Evolutionary conservation across 2,329 filamentous ascomycete species (phyloP), one percentile per base, ranked within the genome.

Genomic region (Teratosphaeria viscida): DNA sequence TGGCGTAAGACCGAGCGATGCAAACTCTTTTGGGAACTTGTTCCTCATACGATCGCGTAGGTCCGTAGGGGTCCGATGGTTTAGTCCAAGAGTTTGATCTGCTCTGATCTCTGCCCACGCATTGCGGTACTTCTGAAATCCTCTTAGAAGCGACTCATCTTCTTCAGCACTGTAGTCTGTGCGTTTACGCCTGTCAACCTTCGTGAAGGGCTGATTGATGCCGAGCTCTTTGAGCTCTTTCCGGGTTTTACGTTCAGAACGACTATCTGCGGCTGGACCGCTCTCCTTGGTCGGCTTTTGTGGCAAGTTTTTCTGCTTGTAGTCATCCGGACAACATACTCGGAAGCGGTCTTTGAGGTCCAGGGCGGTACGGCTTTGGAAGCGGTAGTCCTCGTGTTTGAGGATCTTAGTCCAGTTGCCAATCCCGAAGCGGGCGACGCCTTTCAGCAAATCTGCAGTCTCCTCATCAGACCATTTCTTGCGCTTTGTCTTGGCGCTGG

Each of bases 371-470:
- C 84, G 76, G 11, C 78, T 75, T 61, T 82, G 77, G 67, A 87
- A 86, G 2, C 73, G 74, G 60, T 82, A 81, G 37, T 84, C 81
- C 16, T 79, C 70, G 63, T 82, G 80, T 2, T 81, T 75, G 29
- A 85, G 68, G 19, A 87, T 86, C 63, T 79, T 80, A 59, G 83
- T 86, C 84, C 84, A 87, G 62, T 79, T 84, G 2, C 84, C 84
- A 61, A 85, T 82, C 1, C 84, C 84, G 65, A 82, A 85, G 62
- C 78, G 80, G 43, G 80, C 77, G 8, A 85, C 84, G 0, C 84
- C 84, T 59, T 78, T 74, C 12, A 86, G 73, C 29, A 87, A 69
- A 63, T 81, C 76, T 32, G 75, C 76, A 0, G 83, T 86, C 69
- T 87, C 84, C 62, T 83, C 75, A n/a, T 85, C 79, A 1, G 80